phyloP scores from a whole-genome alignment of 2,329 filamentous ascomycete genomes.

The Grosmannia serpens region DNA sequence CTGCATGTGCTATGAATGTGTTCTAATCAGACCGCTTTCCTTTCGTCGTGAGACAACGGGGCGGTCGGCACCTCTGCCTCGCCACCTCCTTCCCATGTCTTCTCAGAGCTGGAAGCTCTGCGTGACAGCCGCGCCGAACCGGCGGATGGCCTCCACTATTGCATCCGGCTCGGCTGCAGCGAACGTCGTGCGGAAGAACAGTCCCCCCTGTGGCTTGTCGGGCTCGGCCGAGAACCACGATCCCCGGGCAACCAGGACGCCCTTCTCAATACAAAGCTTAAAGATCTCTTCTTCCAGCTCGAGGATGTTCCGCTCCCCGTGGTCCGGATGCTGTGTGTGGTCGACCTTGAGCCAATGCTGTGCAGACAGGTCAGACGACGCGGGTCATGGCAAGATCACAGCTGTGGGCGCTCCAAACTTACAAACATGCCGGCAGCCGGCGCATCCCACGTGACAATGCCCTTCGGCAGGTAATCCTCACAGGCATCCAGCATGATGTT shows the following conservation, averaged over 20 bases:
- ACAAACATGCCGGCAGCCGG: slow-evolving; percentile 93
- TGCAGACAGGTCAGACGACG: neutral
- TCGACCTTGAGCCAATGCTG: slow-evolving; percentile 66
- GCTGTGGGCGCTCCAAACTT: slow-evolving; percentile 26
- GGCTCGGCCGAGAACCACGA: slow-evolving; percentile 84
- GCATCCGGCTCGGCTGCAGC: slow-evolving; percentile 63
- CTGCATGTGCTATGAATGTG: too few species aligned
- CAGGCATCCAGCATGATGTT: slow-evolving; percentile 70
- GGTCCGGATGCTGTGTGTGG: slow-evolving; percentile 52
- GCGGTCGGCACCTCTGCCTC: too few species aligned
- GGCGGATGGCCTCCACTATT: slow-evolving; percentile 59
- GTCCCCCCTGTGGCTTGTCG: slow-evolving; percentile 42
- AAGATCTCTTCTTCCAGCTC: slow-evolving; percentile 84
- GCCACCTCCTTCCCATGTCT: too few species aligned
- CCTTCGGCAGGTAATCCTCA: slow-evolving; percentile 61
- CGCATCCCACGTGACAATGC: slow-evolving; percentile 67
- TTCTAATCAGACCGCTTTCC: too few species aligned
- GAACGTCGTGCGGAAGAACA: slow-evolving; percentile 88
- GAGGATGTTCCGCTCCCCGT: slow-evolving; percentile 38
- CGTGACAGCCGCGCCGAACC: slow-evolving; percentile 66
- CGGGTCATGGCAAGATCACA: neutral
- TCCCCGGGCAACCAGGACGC: slow-evolving; percentile 71
- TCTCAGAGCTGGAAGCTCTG: slow-evolving; percentile 33
- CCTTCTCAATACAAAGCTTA: slow-evolving; percentile 58
- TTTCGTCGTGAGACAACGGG: too few species aligned